Percentiles rank a stretch among this genome's conserved stretches.
Evolutionary conservation across 2,329 filamentous ascomycete genomes (phyloP).

Genomic region (Davidsoniella virescens): DNA sequence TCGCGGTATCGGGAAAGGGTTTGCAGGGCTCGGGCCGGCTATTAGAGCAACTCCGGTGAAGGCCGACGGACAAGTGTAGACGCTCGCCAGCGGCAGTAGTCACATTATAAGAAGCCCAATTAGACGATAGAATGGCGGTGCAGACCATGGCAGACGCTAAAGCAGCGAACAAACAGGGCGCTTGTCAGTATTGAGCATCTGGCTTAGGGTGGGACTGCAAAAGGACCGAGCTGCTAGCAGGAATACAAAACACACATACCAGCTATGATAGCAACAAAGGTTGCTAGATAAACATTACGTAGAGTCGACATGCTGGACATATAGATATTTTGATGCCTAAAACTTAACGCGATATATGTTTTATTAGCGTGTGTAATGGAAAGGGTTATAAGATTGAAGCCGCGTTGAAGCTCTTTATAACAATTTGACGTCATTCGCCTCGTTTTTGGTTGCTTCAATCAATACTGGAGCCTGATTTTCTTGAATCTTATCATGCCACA

Average conservation of each 20-base stretch:
- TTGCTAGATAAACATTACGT: conserved; percentile 2
- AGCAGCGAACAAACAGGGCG: background rate
- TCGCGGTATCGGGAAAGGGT: conserved; percentile 48
- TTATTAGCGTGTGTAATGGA: too few species aligned
- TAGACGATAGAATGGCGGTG: conserved; percentile 48
- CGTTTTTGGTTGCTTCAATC: too few species aligned
- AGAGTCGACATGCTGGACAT: background rate
- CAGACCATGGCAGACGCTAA: conserved; percentile 57
- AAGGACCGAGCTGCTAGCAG: background rate
- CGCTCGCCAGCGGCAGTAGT: conserved; percentile 30
- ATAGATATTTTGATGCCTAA: too few species aligned
- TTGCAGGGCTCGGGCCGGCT: conserved; percentile 28
- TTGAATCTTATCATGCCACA: too few species aligned
- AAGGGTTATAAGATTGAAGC: too few species aligned
- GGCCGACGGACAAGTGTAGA: conserved; percentile 49
- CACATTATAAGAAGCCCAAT: conserved; percentile 53
- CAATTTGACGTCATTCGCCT: too few species aligned
- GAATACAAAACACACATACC: conserved; percentile 1
- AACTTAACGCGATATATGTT: too few species aligned
- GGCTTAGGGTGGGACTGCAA: too few species aligned
- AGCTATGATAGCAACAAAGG: conserved; percentile 3
- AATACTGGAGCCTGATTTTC: too few species aligned
- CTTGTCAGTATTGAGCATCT: background rate
- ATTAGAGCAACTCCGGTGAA: conserved; percentile 67
- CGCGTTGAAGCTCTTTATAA: too few species aligned